Evolutionary conservation across 2,329 filamentous ascomycete species (phyloP).

Genomic region (Beauveria sp.): DNA sequence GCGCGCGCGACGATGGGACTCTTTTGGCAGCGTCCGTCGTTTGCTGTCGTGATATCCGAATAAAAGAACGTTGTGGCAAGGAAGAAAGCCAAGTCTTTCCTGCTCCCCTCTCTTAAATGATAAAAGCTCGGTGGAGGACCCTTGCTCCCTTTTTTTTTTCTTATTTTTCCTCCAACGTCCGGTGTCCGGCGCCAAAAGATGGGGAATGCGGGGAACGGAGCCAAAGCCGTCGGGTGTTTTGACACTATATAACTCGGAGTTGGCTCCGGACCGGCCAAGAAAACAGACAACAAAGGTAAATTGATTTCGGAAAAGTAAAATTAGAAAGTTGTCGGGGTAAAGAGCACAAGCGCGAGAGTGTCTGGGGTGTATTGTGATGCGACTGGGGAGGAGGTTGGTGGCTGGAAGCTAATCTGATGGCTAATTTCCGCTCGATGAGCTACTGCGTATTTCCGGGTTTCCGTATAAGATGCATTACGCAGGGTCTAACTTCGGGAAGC

Average conservation of each 20-base stretch:
- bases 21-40: background rate
- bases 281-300: background rate
- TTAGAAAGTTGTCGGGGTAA: background rate
- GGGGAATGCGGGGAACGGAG: constrained; percentile 4
- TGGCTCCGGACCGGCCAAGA: background rate
- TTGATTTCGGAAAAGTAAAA: background rate
- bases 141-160: background rate
- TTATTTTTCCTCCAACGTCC: background rate
- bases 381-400: background rate
- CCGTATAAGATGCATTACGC: no score
- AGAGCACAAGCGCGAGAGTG: background rate
- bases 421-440: background rate
- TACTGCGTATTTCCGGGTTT: background rate
- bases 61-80: background rate
- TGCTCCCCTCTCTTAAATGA: background rate
- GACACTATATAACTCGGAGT: background rate
- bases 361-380: no score
- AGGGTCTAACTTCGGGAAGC: no score
- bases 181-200: background rate
- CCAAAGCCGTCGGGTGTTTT: background rate
- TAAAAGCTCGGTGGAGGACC: background rate
- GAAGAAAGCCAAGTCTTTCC: background rate
- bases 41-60: background rate
- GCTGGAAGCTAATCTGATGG: background rate
- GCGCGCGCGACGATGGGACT: background rate